Percentiles rank a stretch among this genome's conserved stretches.
Conservation (phyloP, 1,284 basidiomycete species). For the Moesziomyces parantarcticus region DNA sequence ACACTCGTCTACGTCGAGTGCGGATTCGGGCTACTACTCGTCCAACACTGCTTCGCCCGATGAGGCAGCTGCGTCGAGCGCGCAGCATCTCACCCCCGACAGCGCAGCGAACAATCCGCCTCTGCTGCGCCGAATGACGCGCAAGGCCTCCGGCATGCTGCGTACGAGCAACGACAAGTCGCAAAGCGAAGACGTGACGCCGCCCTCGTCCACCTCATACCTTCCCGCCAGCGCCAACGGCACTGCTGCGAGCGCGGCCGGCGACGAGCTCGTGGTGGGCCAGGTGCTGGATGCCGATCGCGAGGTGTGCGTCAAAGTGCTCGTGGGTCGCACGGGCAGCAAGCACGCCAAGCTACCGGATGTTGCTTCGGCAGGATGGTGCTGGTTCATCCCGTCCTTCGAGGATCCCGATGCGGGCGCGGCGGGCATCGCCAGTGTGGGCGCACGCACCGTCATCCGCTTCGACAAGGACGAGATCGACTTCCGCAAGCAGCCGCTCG, state of each 20-base stretch:
- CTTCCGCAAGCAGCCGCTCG: slow-evolving; percentile 65
- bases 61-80: neutral
- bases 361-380: slow-evolving; percentile 62
- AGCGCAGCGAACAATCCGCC: neutral
- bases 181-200: slow-evolving; percentile 8
- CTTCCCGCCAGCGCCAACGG: slow-evolving; percentile 7
- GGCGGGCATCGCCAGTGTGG: slow-evolving; percentile 8
- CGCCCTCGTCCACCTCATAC: slow-evolving; percentile 32
- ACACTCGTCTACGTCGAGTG: slow-evolving; percentile 23
- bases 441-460: slow-evolving; percentile 24
- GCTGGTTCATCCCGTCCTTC: slow-evolving; percentile 67
- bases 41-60: neutral
- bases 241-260: neutral
- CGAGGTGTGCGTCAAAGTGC: slow-evolving; percentile 64
- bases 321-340: slow-evolving; percentile 62
- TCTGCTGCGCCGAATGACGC: slow-evolving; percentile 7
- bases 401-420: slow-evolving; percentile 50
- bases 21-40: slow-evolving; percentile 41
- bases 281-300: slow-evolving; percentile 62
- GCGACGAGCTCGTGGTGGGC: slow-evolving; percentile 5
- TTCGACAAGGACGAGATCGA: slow-evolving; percentile 64
- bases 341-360: slow-evolving; percentile 65
- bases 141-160: slow-evolving; percentile 23
- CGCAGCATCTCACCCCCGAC: slow-evolving; percentile 3
- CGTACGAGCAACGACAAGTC: neutral